Evolutionary conservation across 2,329 filamentous ascomycete species (phyloP).

Genomic region (Aspergillus alliaceus): DNA sequence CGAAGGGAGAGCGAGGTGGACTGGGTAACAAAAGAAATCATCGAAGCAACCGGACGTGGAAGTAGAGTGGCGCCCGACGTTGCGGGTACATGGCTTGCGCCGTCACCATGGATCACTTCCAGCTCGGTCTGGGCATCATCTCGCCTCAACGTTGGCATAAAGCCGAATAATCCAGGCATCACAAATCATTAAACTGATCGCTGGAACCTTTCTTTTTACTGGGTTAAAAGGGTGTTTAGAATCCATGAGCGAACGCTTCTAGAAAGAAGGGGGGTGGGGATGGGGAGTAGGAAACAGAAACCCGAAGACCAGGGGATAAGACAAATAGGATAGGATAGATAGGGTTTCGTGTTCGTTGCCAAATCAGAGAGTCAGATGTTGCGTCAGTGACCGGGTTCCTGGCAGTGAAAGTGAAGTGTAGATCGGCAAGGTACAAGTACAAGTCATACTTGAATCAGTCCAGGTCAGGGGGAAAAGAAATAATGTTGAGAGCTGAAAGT

Average conservation of each 20-base stretch:
- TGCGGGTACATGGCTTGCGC: slow-evolving; percentile 25
- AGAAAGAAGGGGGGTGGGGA: no score
- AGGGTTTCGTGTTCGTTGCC: background rate
- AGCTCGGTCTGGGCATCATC: slow-evolving; percentile 7
- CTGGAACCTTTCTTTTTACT: background rate
- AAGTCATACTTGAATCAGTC: no score
- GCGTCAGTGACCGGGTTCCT: slow-evolving; percentile 11
- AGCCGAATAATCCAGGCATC: slow-evolving; percentile 20
- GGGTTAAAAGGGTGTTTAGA: background rate
- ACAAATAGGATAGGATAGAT: no score
- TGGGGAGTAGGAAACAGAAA: no score
- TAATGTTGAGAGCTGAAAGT: no score
- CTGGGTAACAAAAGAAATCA: slow-evolving; percentile 46
- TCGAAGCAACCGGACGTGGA: slow-evolving; percentile 43
- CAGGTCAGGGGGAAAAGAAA: background rate
- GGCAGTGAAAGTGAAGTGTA: background rate
- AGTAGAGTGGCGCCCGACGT: slow-evolving; percentile 40
- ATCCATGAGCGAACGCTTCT: slow-evolving; percentile 5
- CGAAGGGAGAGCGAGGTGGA: slow-evolving; percentile 46
- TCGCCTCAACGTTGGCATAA: slow-evolving; percentile 13
- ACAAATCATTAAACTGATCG: slow-evolving; percentile 9
- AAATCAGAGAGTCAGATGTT: slow-evolving; percentile 2
- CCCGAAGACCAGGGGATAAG: background rate
- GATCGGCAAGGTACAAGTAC: background rate
- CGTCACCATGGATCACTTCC: slow-evolving; percentile 4